Base-by-base conservation (phyloP, 2,329 filamentous ascomycete species). In the Annulohypoxylon truncatum region DNA sequence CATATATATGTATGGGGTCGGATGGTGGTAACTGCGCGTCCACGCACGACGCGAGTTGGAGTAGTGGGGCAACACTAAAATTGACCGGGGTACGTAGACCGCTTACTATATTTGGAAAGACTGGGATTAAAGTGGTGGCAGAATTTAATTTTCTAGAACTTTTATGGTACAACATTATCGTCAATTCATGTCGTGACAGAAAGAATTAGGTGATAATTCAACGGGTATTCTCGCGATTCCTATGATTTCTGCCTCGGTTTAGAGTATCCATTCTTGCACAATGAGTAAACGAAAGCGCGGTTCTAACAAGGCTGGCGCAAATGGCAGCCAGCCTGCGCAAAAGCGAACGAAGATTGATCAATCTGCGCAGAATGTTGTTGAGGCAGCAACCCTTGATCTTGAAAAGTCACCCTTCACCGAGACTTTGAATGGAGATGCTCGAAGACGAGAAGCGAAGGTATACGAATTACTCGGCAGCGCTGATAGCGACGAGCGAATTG, bases 391-490 rank as follows among this genome's bases (percentile, higher is more conserved):
- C 18, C 70, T 79, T 38, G 76, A 73, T 9, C 72, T 77, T 61
- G 76, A 82, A 71, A 82, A 79, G 59, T 76, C 79, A 1, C 79
- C 81, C 1, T 90, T 90, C 70, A 76, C 84, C 70, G 85, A 87
- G 66, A 79, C 83, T 4, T 81, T 83, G 8, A 80, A 79, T 54
- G 80, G 81, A 47, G 84, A 86, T 35, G 85, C 89, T 62, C 82
- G 87, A 64, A 84, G 83, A 71, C 80, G 87, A 67, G 88, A 90
- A 73, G 85, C 85, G 2, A 78, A 79, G 2, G 80, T 90, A 2
- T 91, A 91, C 75, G 84, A 90, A 22, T 79, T 85, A 1, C 83
- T 91, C 1, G 85, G 86, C 29, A 89, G 87, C 69, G 86, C 89
- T 69, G 86, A 89, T 69, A 78, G 79, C 15, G 77, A 79, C 12